Conservation (phyloP, 306 rosid genomes). For the barrel medic (Medicago truncatula) region MtrunA17r5.0-ANR NC_053043.1:49281501-49282000, state of each 20-base stretch:
- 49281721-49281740: conserved; percentile 63
- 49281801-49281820: conserved; percentile 58
- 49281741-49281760: conserved; percentile 46
- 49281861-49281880: background rate
- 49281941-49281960: conserved; percentile 56
- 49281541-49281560: background rate
- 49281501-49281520: no score
- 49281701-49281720: conserved; percentile 53
- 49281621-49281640: conserved; percentile 37
- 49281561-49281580: background rate
- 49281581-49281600: conserved; percentile 13
- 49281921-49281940: conserved; percentile 48
- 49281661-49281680: conserved; percentile 58
- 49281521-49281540: no score
- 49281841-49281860: background rate
- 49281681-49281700: conserved; percentile 52
- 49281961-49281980: conserved; percentile 60
- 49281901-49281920: conserved; percentile 24
- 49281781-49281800: conserved; percentile 56
- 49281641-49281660: conserved; percentile 51
- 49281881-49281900: background rate
- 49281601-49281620: background rate
- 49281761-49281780: conserved; percentile 61
- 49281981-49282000: conserved; percentile 62
- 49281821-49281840: conserved; percentile 53